Evolutionary conservation across 2,329 filamentous ascomycete genomes (phyloP).

Genomic region (Emergomyces africanus): DNA sequence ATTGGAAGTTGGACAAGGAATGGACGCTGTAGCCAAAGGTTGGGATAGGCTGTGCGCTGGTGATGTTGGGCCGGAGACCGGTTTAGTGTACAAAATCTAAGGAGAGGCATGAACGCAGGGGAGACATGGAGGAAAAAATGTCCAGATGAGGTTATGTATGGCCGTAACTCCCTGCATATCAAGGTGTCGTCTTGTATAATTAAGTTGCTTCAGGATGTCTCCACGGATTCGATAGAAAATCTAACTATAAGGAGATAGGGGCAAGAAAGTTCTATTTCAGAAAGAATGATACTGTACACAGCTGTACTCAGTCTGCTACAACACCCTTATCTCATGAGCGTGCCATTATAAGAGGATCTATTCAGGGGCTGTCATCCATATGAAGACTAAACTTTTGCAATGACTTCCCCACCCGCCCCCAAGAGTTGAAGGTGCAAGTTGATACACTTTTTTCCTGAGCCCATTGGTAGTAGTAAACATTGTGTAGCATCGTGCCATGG

Average conservation of each 20-base stretch:
- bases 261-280: background rate
- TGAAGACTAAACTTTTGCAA: too few species aligned
- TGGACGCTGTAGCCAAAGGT: background rate
- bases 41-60: background rate
- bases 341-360: too few species aligned
- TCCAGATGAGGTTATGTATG: background rate
- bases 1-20: background rate
- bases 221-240: too few species aligned
- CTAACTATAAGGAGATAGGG: too few species aligned
- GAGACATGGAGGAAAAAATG: background rate
- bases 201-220: background rate
- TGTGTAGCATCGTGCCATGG: background rate
- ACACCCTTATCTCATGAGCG: background rate
- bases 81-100: background rate
- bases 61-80: background rate
- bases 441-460: too few species aligned
- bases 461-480: background rate
- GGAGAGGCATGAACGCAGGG: background rate
- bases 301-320: background rate
- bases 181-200: background rate
- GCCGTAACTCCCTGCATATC: background rate
- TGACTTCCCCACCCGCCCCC: too few species aligned
- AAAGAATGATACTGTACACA: background rate
- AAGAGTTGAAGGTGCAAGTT: too few species aligned
- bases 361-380: too few species aligned